These are phyloP conservation scores for Lantana camara DNA, from an alignment of 257 asterid genomes.

Conservation along the genomic window DNA sequence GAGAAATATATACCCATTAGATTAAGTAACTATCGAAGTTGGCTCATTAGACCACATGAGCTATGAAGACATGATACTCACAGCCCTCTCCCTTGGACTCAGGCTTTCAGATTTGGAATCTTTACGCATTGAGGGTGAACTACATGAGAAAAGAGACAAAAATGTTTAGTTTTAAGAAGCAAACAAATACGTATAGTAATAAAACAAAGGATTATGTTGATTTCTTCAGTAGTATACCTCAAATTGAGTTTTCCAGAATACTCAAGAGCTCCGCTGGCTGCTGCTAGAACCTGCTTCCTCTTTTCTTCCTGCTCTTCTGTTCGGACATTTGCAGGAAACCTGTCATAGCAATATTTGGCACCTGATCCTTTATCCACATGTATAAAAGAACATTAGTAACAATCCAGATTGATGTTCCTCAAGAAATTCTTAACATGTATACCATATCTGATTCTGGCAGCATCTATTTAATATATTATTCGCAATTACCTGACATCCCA, in stretches of 20 bases:
- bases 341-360: constrained; percentile 66
- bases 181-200: constrained; percentile 20
- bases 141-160: constrained; percentile 31
- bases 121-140: constrained; percentile 70
- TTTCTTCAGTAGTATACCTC: constrained; percentile 51
- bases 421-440: constrained; percentile 18
- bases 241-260: constrained; percentile 66
- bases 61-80: constrained; percentile 45
- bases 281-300: constrained; percentile 84
- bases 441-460: constrained; percentile 28
- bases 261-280: constrained; percentile 88
- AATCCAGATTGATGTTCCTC: constrained; percentile 22
- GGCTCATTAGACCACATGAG: constrained; percentile 19
- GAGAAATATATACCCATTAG: constrained; percentile 25
- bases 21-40: constrained; percentile 20
- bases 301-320: constrained; percentile 87
- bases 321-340: constrained; percentile 76
- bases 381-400: constrained; percentile 19
- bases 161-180: constrained; percentile 15
- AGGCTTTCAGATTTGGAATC: constrained; percentile 76
- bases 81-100: constrained; percentile 94
- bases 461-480: constrained; percentile 19
- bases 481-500: constrained; percentile 57
- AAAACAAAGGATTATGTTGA: constrained; percentile 26
- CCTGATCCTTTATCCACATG: constrained; percentile 45